Percentiles rank a stretch among this genome's conserved stretches.
phyloP scores from a whole-genome alignment of 1,284 basidiomycete genomes.

The Rhodotorula sp. region DNA sequence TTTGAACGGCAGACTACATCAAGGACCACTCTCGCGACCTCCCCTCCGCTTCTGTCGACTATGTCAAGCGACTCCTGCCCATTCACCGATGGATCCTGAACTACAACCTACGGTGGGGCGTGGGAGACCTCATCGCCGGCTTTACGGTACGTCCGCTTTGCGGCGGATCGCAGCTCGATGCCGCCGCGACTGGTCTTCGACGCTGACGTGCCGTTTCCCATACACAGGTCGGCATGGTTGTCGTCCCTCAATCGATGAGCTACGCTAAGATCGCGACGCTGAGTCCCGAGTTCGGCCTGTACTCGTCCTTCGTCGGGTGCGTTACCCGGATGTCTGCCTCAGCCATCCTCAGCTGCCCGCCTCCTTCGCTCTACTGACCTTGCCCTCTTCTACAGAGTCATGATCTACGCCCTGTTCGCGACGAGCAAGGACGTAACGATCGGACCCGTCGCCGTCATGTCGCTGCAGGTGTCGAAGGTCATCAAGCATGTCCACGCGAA shows the following conservation, averaged over 20 bases:
- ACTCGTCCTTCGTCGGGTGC: constrained; percentile 81
- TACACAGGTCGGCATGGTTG: constrained; percentile 28
- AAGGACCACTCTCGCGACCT: neutral
- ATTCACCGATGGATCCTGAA: constrained; percentile 48
- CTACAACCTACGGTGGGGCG: constrained; percentile 48
- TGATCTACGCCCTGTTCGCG: constrained; percentile 66
- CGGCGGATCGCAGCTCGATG: no score
- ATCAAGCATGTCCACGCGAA: constrained; percentile 62
- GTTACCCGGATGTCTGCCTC: neutral
- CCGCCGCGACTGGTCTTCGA: no score
- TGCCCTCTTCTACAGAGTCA: neutral
- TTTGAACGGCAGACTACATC: neutral
- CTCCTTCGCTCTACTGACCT: neutral
- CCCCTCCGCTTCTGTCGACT: constrained; percentile 23
- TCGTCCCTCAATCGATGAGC: constrained; percentile 41
- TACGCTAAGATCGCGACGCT: constrained; percentile 77
- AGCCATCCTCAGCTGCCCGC: no score
- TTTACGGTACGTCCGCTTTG: constrained; percentile 43
- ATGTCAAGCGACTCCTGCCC: constrained; percentile 47
- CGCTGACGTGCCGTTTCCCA: neutral
- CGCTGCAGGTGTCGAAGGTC: constrained; percentile 34
- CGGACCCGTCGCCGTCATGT: constrained; percentile 59
- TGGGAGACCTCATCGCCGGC: constrained; percentile 50
- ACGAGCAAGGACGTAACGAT: constrained; percentile 86
- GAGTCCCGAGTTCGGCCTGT: constrained; percentile 83